These are phyloP conservation scores for Vishniacozyma victoriae DNA, from an alignment of 768 basidiomycete species.

Conservation along the genomic window DNA sequence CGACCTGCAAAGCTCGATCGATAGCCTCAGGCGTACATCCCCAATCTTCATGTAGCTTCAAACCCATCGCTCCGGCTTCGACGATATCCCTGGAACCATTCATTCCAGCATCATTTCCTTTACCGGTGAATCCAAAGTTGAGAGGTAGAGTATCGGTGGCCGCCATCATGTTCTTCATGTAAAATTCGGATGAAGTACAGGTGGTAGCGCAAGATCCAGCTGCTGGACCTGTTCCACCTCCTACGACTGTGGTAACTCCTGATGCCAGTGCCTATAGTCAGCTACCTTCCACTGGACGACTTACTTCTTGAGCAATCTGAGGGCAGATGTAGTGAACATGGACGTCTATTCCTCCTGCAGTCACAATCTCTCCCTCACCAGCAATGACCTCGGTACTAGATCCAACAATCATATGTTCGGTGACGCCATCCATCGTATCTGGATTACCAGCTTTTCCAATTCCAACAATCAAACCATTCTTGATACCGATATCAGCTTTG, in stretches of 20 bases:
- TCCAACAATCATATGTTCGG: constrained; percentile 68
- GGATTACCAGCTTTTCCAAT: constrained; percentile 99
- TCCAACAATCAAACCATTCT: constrained; percentile 69
- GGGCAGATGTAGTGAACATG: constrained; percentile 96
- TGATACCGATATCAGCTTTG: constrained; percentile 96
- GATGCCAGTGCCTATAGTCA: constrained; percentile 41
- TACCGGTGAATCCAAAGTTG: constrained; percentile 93
- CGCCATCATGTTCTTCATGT: constrained; percentile 81
- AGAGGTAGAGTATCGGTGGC: constrained; percentile 85
- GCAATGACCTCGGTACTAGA: constrained; percentile 93
- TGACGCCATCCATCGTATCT: constrained; percentile 77
- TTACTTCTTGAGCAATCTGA: constrained; percentile 78
- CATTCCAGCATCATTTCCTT: constrained; percentile 83
- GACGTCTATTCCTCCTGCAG: constrained; percentile 85
- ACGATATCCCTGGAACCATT: constrained; percentile 66
- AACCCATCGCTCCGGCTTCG: constrained; percentile 73
- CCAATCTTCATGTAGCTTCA: constrained; percentile 99
- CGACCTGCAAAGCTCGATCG: constrained; percentile 67
- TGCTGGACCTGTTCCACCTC: constrained; percentile 90
- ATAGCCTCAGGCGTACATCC: constrained; percentile 83
- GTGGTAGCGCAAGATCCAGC: constrained; percentile 89
- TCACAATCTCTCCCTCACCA: constrained; percentile 88
- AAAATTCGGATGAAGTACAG: constrained; percentile 84
- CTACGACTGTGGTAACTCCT: constrained; percentile 89
- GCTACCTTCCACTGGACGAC: constrained; percentile 11